Evolutionary conservation across 2,329 filamentous ascomycete genomes (phyloP).

Genomic region (Chaetomium sp.): DNA sequence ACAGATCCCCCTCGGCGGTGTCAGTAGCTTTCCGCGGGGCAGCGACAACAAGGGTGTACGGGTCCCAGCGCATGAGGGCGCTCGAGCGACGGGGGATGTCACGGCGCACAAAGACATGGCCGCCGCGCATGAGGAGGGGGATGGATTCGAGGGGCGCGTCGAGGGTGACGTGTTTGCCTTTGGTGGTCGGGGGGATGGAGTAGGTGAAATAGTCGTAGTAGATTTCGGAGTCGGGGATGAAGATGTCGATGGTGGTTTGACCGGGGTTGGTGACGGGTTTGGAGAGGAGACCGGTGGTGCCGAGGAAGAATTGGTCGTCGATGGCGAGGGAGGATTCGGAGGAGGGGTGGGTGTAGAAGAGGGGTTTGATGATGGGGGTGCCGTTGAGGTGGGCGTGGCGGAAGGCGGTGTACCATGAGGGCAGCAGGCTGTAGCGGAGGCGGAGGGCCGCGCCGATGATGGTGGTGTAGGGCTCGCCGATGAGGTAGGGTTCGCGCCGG

Average conservation of each 20-base stretch:
- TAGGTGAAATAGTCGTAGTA: slow-evolving; percentile 98
- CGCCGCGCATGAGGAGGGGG: slow-evolving; percentile 85
- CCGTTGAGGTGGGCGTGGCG: slow-evolving; percentile 78
- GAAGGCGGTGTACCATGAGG: slow-evolving; percentile 96
- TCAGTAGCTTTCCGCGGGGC: slow-evolving; percentile 57
- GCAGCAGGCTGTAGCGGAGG: slow-evolving; percentile 81
- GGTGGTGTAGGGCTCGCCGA: slow-evolving; percentile 73
- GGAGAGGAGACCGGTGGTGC: slow-evolving; percentile 78
- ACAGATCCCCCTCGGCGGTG: slow-evolving; percentile 61
- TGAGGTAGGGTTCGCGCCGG: slow-evolving; percentile 85
- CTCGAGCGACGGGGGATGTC: slow-evolving; percentile 81
- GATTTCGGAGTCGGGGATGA: slow-evolving; percentile 78
- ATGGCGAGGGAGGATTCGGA: slow-evolving; percentile 83
- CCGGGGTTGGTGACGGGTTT: slow-evolving; percentile 83
- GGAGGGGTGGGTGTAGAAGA: slow-evolving; percentile 84
- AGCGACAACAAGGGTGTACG: slow-evolving; percentile 82
- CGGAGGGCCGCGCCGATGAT: slow-evolving; percentile 86
- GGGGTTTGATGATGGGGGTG: slow-evolving; percentile 80
- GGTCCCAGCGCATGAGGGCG: slow-evolving; percentile 86
- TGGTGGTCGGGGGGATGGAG: slow-evolving; percentile 60
- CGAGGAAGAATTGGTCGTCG: slow-evolving; percentile 91
- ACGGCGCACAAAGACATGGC: slow-evolving; percentile 84
- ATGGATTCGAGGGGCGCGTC: slow-evolving; percentile 77
- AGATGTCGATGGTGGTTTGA: slow-evolving; percentile 66
- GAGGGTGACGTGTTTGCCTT: slow-evolving; percentile 63